A percentile compares a stretch with the other conserved stretches of the same genome.
These are phyloP conservation scores for Irpex sp. DNA, from an alignment of 1,284 basidiomycete species.

Conservation along the genomic window DNA sequence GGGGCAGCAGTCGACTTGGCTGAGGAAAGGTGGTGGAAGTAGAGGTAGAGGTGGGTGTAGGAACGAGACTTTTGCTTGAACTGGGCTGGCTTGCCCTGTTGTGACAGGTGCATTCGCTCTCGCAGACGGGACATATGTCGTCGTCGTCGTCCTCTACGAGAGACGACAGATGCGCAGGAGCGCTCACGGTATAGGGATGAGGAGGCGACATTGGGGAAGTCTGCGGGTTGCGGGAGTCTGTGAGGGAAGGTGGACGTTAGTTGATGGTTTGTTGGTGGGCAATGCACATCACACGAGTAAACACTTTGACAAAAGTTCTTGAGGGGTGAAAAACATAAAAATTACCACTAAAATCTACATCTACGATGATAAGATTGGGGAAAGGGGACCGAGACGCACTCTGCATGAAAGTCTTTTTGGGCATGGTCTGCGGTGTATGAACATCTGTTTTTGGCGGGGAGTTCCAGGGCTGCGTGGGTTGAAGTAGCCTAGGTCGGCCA, in stretches of 20 bases:
- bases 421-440: conserved; percentile 24
- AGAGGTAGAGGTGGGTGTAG: conserved; percentile 23
- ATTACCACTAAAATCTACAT: conserved; percentile 4
- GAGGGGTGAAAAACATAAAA: background rate
- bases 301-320: too few species aligned
- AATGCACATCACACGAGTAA: conserved; percentile 5
- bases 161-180: conserved; percentile 19
- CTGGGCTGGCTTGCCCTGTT: conserved; percentile 30
- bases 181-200: conserved; percentile 62
- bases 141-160: conserved; percentile 52
- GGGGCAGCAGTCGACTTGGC: conserved; percentile 22
- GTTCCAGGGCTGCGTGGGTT: conserved; percentile 28
- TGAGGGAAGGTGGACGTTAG: background rate
- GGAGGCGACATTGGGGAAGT: conserved; percentile 62
- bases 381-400: conserved; percentile 20
- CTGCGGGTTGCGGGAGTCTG: conserved; percentile 56
- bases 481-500: conserved; percentile 14
- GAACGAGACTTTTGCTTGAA: conserved; percentile 24
- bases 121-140: conserved; percentile 84
- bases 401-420: conserved; percentile 30
- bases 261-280: background rate
- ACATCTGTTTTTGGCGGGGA: conserved; percentile 26
- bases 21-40: conserved; percentile 20
- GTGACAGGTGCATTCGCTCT: conserved; percentile 76
- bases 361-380: conserved; percentile 12